Evolutionary conservation across 2,329 filamentous ascomycete genomes (phyloP), one percentile per base, ranked within the genome.

Genomic region (Aschersonia sp.): DNA sequence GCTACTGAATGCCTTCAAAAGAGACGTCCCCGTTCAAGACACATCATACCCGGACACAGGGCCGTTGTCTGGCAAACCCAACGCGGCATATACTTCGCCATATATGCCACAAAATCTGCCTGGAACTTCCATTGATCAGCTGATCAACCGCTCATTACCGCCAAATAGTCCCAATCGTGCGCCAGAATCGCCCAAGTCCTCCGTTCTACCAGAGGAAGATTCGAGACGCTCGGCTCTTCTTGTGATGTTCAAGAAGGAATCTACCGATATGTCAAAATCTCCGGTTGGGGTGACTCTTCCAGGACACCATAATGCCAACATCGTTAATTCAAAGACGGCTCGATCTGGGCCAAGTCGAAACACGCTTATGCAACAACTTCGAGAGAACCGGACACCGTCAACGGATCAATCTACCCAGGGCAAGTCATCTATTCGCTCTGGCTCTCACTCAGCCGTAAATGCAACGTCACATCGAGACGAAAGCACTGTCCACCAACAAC

Each of bases 181-280:
- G 32, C 22, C 56, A 41, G 58, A 59, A 47, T 46, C 59, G n/a
- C 53, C 53, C 39, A 60, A 57, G 14, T 56, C 58, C 6, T 55
- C 52, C 43, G 54, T 60, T 29, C 51, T 51, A 30, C 49, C 52
- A 1, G 50, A 52, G 5, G 50, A 49, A 5, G 56, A 58, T 31
- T 53, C 59, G 43, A 73, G 77, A 51, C 69, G 72, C 29, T 69
- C 66, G 14, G 64, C 70, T 6, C 60, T 78, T 22, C 61, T 78
- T 11, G 70, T 66, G 29, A 74, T 78, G 64, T 77, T 79, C 59
- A 76, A 74, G 50, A 69, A 69, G 51, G 52, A 59, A 52, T 49
- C 50, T 5, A 4, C 48, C 22, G 22, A 22, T 22, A 22, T 22
- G 22, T 22, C 22, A 22, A 22, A 22, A 22, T 22, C 22, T 22